phyloP scores from a whole-genome alignment of 306 rosid genomes.

The Sphenostylis stenocarpa region DNA sequence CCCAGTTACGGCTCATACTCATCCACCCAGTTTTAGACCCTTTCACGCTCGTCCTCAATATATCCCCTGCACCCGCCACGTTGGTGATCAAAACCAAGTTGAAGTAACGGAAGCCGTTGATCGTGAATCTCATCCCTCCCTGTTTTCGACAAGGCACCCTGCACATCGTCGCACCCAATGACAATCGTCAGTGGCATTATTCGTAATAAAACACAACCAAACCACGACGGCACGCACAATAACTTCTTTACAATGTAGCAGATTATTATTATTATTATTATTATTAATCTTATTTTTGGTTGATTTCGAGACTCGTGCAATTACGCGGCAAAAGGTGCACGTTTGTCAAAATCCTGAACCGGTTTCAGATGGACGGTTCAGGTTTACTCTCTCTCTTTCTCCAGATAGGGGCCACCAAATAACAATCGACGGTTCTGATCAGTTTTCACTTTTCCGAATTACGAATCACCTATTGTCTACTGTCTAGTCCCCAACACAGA shows the following conservation, averaged over 20 bases:
- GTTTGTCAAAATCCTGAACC: conserved; percentile 28
- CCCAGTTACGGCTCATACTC: conserved; percentile 86
- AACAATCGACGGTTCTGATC: conserved; percentile 8
- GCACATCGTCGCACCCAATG: background rate
- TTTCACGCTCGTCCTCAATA: conserved; percentile 57
- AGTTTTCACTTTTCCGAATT: background rate
- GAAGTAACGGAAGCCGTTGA: conserved; percentile 79
- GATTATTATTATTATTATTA: too few relatives aligned
- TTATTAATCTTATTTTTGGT: background rate
- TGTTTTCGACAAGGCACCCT: conserved; percentile 70
- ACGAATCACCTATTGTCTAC: background rate
- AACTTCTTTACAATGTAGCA: background rate
- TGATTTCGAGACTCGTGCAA: conserved; percentile 14
- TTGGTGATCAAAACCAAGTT: conserved; percentile 74
- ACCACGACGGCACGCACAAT: background rate
- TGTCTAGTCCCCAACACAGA: background rate
- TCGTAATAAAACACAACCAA: conserved; percentile 21
- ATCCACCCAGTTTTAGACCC: conserved; percentile 74
- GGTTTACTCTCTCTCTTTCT: background rate
- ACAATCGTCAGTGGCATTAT: background rate
- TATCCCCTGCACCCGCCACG: conserved; percentile 88
- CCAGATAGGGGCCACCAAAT: background rate
- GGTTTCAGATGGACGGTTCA: conserved; percentile 25
- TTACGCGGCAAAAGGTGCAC: conserved; percentile 11
- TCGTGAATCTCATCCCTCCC: conserved; percentile 83